A percentile compares a stretch with the other conserved stretches of the same genome.
Conservation (phyloP, 1,139 yeast genomes). For the Geotrichum cucujoidarum region DNA sequence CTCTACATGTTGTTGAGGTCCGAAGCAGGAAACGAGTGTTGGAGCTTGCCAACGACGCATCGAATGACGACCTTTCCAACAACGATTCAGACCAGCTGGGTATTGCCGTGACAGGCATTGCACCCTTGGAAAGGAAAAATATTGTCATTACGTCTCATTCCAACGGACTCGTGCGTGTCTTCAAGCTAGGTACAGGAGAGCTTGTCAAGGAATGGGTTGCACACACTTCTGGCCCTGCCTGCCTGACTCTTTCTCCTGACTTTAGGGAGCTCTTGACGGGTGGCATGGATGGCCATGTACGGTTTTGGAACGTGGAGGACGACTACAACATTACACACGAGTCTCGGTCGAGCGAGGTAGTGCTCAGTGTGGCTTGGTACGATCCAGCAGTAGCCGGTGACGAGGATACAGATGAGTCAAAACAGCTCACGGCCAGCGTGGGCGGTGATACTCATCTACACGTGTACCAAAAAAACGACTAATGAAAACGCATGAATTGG, state of each 20-base stretch:
- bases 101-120: constrained; percentile 1
- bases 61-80: not conserved
- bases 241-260: constrained; percentile 24
- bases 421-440: constrained; percentile 4
- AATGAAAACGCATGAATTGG: no score
- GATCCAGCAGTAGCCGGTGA: not conserved
- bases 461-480: constrained; percentile 5
- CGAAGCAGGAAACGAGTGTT: constrained; percentile 26
- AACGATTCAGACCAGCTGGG: no score
- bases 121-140: constrained; percentile 7
- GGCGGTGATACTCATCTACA: constrained; percentile 7
- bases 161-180: constrained; percentile 24
- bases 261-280: constrained; percentile 31
- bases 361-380: constrained; percentile 13
- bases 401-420: not conserved
- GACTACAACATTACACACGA: not conserved
- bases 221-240: constrained; percentile 45
- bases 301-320: constrained; percentile 30
- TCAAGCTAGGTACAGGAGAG: constrained; percentile 24
- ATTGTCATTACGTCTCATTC: constrained; percentile 19
- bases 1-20: constrained; percentile 29
- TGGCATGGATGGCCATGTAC: constrained; percentile 40
- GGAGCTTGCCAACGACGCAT: constrained; percentile 12
- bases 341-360: not conserved
- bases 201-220: constrained; percentile 16